Conservation (phyloP, 2,329 filamentous ascomycete genomes). For the Tolypocladium ophioglossoides region DNA sequence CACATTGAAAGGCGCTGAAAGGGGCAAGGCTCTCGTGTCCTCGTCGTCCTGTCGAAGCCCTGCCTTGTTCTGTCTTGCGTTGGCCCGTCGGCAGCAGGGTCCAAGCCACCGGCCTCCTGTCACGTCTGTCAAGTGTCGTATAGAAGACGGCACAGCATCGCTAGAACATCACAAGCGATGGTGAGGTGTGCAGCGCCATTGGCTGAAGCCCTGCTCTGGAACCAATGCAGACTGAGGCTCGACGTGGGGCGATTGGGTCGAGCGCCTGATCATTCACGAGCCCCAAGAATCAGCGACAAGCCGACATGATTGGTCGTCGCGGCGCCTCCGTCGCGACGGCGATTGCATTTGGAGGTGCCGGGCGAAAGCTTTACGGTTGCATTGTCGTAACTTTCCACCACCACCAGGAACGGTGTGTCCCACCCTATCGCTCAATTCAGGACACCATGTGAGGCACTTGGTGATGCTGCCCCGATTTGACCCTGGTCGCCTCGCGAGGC, state of each 20-base stretch:
- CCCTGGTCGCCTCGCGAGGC: neutral
- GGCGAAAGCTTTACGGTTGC: constrained; percentile 5
- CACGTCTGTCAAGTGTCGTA: neutral
- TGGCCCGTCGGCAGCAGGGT: neutral
- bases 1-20: neutral
- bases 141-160: neutral
- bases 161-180: neutral
- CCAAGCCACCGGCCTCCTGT: neutral
- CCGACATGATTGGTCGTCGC: neutral
- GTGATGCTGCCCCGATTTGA: neutral
- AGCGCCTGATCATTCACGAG: neutral
- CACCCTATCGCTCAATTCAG: neutral
- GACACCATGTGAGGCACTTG: neutral
- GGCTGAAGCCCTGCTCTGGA: neutral
- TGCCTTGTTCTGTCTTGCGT: no score
- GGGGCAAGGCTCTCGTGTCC: neutral
- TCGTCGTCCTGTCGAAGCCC: neutral
- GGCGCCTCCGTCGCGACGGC: neutral
- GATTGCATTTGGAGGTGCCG: neutral
- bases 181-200: neutral
- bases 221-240: neutral
- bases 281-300: neutral
- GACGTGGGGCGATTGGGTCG: neutral
- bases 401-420: constrained; percentile 1
- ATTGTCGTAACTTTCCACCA: constrained; percentile 6